Conservation (phyloP, 306 rosid species). For the Prunus persica region Prunus_persica_NCBIv2 NC_034013.1:14102001-14102500, state of each 20-base stretch:
- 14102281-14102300: constrained; percentile 82
- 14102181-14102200: constrained; percentile 72
- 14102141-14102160: constrained; percentile 98
- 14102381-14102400: background rate
- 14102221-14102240: constrained; percentile 85
- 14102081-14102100: constrained; percentile 21
- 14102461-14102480: background rate
- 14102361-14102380: constrained; percentile 18
- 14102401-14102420: constrained; percentile 1
- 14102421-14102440: background rate
- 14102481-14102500: background rate
- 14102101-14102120: constrained; percentile 9
- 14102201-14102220: constrained; percentile 99
- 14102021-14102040: background rate
- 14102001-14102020: background rate
- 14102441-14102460: background rate
- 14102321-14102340: constrained; percentile 90
- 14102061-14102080: background rate
- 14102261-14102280: constrained; percentile 80
- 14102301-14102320: constrained; percentile 89
- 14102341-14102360: constrained; percentile 24
- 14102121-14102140: constrained; percentile 68
- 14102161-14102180: constrained; percentile 86
- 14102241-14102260: constrained; percentile 99
- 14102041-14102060: background rate